Conservation (phyloP, 2,329 filamentous ascomycete genomes). For the Xylaria sp. region DNA sequence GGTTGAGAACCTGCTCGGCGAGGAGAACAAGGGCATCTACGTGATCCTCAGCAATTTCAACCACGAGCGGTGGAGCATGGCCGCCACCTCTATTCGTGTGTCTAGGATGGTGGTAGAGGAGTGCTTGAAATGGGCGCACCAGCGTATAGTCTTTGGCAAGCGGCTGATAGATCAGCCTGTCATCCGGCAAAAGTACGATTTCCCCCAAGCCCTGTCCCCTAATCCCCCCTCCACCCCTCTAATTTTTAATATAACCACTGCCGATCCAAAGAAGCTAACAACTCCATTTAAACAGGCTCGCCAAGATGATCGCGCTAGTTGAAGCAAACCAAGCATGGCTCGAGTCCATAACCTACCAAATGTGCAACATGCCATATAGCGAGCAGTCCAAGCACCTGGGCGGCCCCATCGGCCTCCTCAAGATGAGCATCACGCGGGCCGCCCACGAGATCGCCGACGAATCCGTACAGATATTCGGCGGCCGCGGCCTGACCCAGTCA, state of each 20-base stretch:
- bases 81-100: slow-evolving; percentile 71
- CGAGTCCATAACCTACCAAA: slow-evolving; percentile 86
- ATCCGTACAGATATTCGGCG: slow-evolving; percentile 87
- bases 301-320: slow-evolving; percentile 85
- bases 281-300: slow-evolving; percentile 63
- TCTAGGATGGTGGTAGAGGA: slow-evolving; percentile 80
- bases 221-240: background rate
- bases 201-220: background rate
- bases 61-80: slow-evolving; percentile 85
- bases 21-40: slow-evolving; percentile 87
- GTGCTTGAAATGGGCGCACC: slow-evolving; percentile 88
- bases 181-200: slow-evolving; percentile 77
- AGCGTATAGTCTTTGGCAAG: slow-evolving; percentile 86
- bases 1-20: slow-evolving; percentile 78
- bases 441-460: slow-evolving; percentile 88
- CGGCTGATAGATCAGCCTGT: slow-evolving; percentile 84
- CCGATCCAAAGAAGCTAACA: slow-evolving; percentile 1
- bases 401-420: slow-evolving; percentile 84
- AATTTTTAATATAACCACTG: background rate
- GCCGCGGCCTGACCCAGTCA: slow-evolving; percentile 79
- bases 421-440: slow-evolving; percentile 79
- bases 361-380: slow-evolving; percentile 85
- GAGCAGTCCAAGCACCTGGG: slow-evolving; percentile 80
- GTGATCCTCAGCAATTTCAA: slow-evolving; percentile 91
- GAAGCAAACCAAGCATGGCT: slow-evolving; percentile 90